A percentile compares a stretch with the other conserved stretches of the same genome.
These are phyloP conservation scores for Acidiella bohemica DNA, from an alignment of 495 filamentous ascomycete species.

Conservation along the genomic window DNA sequence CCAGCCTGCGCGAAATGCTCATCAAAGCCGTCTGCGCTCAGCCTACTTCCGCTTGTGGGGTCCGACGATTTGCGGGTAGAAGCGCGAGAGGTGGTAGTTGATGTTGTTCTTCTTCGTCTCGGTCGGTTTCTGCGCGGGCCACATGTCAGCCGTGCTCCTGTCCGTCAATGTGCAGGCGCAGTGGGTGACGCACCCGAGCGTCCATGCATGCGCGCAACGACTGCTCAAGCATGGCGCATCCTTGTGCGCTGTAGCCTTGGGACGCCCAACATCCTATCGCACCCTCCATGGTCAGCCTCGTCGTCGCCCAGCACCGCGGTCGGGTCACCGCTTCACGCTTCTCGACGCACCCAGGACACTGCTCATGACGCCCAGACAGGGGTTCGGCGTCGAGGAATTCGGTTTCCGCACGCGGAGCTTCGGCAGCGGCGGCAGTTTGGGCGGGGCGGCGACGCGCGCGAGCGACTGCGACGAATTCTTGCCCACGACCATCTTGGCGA, in stretches of 20 bases:
- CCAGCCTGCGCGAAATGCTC: no score
- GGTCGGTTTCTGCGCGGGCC: constrained; percentile 41
- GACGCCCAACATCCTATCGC: constrained; percentile 84
- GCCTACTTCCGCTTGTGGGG: constrained; percentile 58
- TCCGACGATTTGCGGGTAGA: constrained; percentile 66
- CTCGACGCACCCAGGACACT: constrained; percentile 75
- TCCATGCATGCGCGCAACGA: constrained; percentile 91
- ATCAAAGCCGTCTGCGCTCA: no score
- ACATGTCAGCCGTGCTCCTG: neutral
- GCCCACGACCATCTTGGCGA: constrained; percentile 19
- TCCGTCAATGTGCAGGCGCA: neutral
- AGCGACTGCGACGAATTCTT: constrained; percentile 14
- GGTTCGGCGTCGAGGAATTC: constrained; percentile 59
- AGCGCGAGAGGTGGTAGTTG: constrained; percentile 84
- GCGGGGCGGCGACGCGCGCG: constrained; percentile 22
- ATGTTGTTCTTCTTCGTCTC: constrained; percentile 66
- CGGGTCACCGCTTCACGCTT: neutral
- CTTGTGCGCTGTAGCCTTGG: constrained; percentile 54
- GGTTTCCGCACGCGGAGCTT: constrained; percentile 73
- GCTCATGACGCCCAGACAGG: constrained; percentile 74
- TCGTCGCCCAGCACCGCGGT: neutral
- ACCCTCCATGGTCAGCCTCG: neutral
- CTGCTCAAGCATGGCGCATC: constrained; percentile 69
- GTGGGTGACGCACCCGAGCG: constrained; percentile 42
- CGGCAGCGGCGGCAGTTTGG: constrained; percentile 76